phyloP scores from a whole-genome alignment of 805 yeast species.

The Kregervanrija delftensis region DNA sequence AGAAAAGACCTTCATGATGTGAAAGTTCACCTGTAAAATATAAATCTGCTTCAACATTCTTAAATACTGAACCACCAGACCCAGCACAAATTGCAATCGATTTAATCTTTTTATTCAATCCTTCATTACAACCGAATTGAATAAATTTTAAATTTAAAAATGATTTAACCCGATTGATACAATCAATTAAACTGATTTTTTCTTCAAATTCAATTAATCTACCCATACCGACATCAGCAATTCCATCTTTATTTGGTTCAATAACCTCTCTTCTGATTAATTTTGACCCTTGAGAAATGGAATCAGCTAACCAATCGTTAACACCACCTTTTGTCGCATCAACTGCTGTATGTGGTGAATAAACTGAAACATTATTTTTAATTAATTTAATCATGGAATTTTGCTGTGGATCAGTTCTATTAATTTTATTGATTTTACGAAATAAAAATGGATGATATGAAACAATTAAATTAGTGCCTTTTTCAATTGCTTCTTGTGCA shows the following conservation, averaged over 20 bases:
- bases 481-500: constrained; percentile 71
- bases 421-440: constrained; percentile 72
- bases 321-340: constrained; percentile 93
- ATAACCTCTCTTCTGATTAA: constrained; percentile 30
- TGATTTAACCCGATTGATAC: constrained; percentile 47
- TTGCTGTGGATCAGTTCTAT: constrained; percentile 70
- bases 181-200: constrained; percentile 35
- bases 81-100: constrained; percentile 92
- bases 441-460: constrained; percentile 96
- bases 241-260: constrained; percentile 33
- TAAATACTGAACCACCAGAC: constrained; percentile 77
- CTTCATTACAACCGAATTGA: constrained; percentile 50
- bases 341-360: constrained; percentile 93
- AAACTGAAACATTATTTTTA: constrained; percentile 76
- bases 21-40: constrained; percentile 89
- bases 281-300: constrained; percentile 27
- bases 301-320: constrained; percentile 81
- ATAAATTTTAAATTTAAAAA: constrained; percentile 46
- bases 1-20: constrained; percentile 80
- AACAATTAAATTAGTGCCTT: constrained; percentile 50
- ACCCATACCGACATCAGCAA: constrained; percentile 73
- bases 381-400: constrained; percentile 64
- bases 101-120: constrained; percentile 28
- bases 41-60: constrained; percentile 55
- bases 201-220: constrained; percentile 47